A percentile compares a stretch with the other conserved stretches of the same genome.
Evolutionary conservation across 768 basidiomycete species (phyloP).

Genomic region (Pulveroboletus sp.): DNA sequence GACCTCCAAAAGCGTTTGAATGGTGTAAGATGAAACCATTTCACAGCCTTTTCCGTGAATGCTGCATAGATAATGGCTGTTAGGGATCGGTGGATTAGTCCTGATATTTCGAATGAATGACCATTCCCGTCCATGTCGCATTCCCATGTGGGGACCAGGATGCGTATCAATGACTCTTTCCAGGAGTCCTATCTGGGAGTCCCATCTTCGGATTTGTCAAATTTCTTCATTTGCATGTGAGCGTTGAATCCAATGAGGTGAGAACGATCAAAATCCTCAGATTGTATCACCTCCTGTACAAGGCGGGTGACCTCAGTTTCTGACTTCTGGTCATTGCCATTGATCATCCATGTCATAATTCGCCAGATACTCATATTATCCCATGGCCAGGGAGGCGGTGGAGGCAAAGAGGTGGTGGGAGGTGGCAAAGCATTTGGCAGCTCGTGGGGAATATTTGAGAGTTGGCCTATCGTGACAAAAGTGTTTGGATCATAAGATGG

Average conservation of each 20-base stretch:
- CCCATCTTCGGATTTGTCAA: constrained; percentile 10
- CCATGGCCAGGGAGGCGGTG: constrained; percentile 1
- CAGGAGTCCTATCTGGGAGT: background rate
- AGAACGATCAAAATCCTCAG: constrained; percentile 4
- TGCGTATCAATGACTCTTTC: constrained; percentile 16
- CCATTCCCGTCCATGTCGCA: constrained; percentile 9
- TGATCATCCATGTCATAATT: background rate
- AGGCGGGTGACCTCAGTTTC: background rate
- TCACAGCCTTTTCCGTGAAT: constrained; percentile 6
- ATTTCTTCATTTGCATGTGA: constrained; percentile 4
- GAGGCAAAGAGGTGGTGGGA: background rate
- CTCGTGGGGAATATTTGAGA: background rate
- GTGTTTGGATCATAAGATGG: background rate
- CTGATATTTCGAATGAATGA: constrained; percentile 22
- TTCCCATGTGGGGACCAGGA: constrained; percentile 30
- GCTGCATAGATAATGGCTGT: constrained; percentile 8
- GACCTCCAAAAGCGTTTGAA: constrained; percentile 23
- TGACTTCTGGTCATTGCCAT: background rate
- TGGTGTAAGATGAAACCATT: constrained; percentile 23
- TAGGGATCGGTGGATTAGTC: constrained; percentile 24
- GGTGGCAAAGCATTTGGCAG: background rate
- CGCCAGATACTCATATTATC: background rate
- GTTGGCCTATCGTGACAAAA: background rate
- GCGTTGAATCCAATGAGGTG: constrained; percentile 19
- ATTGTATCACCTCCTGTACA: background rate